phyloP scores from a whole-genome alignment of 371 early-diverging fungal species.

The Lichtheimia ramosa region DNA sequence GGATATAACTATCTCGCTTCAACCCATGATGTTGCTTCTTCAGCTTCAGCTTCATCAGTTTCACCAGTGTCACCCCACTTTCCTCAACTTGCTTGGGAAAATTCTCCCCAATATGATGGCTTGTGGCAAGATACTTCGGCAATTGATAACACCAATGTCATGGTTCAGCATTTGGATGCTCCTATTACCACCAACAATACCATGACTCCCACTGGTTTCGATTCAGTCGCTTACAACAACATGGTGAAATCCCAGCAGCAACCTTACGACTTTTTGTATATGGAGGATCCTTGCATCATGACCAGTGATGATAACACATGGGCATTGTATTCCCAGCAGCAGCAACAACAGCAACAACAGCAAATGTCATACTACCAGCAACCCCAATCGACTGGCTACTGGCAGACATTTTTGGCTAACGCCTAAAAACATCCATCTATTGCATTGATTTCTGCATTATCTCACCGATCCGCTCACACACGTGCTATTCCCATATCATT shows the following conservation, averaged over 20 bases:
- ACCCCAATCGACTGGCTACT: slow-evolving; percentile 4
- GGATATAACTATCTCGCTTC: background rate
- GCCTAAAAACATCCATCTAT: no score
- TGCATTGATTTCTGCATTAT: no score
- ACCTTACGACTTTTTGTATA: background rate
- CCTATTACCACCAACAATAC: background rate
- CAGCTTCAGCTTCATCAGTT: background rate
- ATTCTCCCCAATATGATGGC: background rate
- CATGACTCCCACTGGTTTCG: no score
- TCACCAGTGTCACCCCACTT: slow-evolving; percentile 3
- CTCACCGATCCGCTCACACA: no score
- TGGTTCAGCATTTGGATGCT: slow-evolving; percentile 32
- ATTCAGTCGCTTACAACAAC: no score
- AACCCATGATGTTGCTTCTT: background rate
- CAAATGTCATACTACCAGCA: background rate
- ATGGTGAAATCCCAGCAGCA: background rate
- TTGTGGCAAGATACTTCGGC: no score
- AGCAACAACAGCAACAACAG: slow-evolving; percentile 1
- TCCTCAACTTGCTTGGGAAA: background rate
- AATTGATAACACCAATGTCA: slow-evolving; percentile 22
- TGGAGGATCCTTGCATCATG: no score
- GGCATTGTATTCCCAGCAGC: background rate
- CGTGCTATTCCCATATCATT: no score
- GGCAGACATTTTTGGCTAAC: slow-evolving; percentile 8
- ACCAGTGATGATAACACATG: no score